Evolutionary conservation across 2,329 filamentous ascomycete genomes (phyloP).

Genomic region (Epichloe sp.): DNA sequence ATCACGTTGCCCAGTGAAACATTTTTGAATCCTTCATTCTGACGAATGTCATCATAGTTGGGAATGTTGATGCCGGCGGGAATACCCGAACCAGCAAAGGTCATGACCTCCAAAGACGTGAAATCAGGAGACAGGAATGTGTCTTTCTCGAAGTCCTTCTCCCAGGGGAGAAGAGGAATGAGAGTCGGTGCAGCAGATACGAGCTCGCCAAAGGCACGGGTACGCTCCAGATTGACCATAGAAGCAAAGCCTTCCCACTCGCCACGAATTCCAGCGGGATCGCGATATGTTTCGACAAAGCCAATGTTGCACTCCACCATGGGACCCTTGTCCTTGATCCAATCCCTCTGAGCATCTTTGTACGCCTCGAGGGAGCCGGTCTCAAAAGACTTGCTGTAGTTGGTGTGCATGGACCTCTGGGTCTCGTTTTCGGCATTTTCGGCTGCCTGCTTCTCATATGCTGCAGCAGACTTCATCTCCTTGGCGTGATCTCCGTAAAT

Average conservation of each 20-base stretch:
- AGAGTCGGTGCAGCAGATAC: constrained; percentile 69
- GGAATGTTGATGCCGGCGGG: constrained; percentile 57
- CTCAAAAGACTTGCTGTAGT: constrained; percentile 64
- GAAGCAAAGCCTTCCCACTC: constrained; percentile 82
- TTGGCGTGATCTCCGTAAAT: constrained; percentile 62
- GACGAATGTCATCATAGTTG: constrained; percentile 66
- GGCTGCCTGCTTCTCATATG: constrained; percentile 54
- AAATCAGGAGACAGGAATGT: constrained; percentile 93
- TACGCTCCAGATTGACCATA: constrained; percentile 82
- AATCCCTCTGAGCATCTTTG: constrained; percentile 67
- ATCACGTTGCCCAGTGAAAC: constrained; percentile 89
- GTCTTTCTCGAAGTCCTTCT: constrained; percentile 84
- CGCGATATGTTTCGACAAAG: constrained; percentile 76
- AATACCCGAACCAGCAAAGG: constrained; percentile 55
- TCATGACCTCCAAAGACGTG: constrained; percentile 82
- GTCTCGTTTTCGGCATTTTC: constrained; percentile 60
- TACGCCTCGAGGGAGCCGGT: constrained; percentile 63
- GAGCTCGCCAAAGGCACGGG: constrained; percentile 71
- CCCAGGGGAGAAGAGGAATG: constrained; percentile 85
- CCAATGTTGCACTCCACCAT: constrained; percentile 70
- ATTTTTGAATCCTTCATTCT: constrained; percentile 82
- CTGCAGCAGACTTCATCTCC: constrained; percentile 56
- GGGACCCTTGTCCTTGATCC: constrained; percentile 74
- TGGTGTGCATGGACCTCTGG: constrained; percentile 58
- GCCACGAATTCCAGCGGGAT: constrained; percentile 66